Evolutionary conservation across 2,329 filamentous ascomycete genomes (phyloP).

Genomic region (Magnaporthales sp.): DNA sequence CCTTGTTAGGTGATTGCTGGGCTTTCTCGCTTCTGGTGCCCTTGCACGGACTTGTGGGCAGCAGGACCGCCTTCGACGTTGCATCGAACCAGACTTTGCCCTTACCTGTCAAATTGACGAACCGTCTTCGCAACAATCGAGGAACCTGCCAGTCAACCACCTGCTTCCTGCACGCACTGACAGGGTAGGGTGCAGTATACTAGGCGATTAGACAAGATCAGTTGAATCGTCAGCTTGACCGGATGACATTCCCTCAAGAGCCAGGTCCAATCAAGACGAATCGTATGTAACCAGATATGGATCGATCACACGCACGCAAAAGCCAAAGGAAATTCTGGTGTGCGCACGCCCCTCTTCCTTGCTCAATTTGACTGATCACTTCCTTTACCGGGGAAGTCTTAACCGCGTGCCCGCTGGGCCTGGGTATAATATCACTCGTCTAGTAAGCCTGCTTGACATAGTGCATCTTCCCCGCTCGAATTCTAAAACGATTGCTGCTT

Average conservation of each 20-base stretch:
- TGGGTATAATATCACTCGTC: not conserved
- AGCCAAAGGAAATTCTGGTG: not conserved
- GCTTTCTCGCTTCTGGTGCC: not conserved
- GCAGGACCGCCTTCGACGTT: not conserved
- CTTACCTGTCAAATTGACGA: not conserved
- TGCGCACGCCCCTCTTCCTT: not conserved
- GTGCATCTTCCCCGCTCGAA: not conserved
- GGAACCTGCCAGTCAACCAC: no score
- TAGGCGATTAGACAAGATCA: not conserved
- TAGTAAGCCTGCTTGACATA: not conserved
- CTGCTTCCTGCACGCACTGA: not conserved
- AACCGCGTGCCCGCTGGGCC: not conserved
- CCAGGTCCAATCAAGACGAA: not conserved
- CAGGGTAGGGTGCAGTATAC: not conserved
- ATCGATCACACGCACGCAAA: not conserved
- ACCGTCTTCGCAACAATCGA: not conserved
- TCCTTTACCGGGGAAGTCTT: not conserved
- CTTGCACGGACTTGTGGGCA: not conserved
- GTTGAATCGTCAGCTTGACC: not conserved
- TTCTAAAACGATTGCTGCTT: not conserved
- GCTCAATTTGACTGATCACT: not conserved
- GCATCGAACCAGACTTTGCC: not conserved
- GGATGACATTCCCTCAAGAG: not conserved
- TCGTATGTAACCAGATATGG: not conserved
- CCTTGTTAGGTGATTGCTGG: not conserved